Base-by-base conservation (phyloP, 2,329 filamentous ascomycete species). In the Aspergillus tanneri region DNA sequence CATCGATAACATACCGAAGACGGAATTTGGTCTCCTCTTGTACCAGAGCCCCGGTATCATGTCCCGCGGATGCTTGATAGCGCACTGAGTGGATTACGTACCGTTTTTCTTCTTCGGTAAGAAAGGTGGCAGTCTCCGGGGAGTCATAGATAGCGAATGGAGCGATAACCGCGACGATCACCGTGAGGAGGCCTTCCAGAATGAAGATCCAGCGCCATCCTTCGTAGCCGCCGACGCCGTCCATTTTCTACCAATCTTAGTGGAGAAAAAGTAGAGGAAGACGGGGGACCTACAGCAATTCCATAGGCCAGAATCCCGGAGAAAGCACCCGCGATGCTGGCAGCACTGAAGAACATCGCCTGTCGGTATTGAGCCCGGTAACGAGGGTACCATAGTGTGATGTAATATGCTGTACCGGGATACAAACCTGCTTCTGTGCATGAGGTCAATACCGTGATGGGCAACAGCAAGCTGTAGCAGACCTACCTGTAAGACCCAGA, bases 191-290 rank as follows among this genome's bases (percentile, higher is more conserved):
- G 2, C 76, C 76, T 54, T 79, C 76, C 10, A 77, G 57, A 30
- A 77, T 76, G 49, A 77, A 76, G 38, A 77, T 75, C 76, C 75
- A 77, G 41, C 74, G 64, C 76, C 76, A 78, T 36, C 74, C 75
- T 12, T 64, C 64, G 38, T 71, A 71, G 5, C 72, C 72, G 3
- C 68, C 72, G 4, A 76, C 65, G 1, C 77, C 77, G 40, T 77
- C 71, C 74, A 80, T 78, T 61, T 75, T 72, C 60, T 70, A 35
- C 12, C 9, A 11, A 6, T 6, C 32, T 39, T 47, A 43, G 12
- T n/a, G 43, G 43, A 11, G 12, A 21, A 9, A 37, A 60, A 65
- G 7, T 62, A 43, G 2, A 64, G 40, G 4, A 61, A 46, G 10
- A 11, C 5, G 66, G n/a, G 46, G 34, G 7, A 63, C 68, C 10